Base-by-base conservation (phyloP, 2,329 filamentous ascomycete species). In the Cladosporium colombiae region DNA sequence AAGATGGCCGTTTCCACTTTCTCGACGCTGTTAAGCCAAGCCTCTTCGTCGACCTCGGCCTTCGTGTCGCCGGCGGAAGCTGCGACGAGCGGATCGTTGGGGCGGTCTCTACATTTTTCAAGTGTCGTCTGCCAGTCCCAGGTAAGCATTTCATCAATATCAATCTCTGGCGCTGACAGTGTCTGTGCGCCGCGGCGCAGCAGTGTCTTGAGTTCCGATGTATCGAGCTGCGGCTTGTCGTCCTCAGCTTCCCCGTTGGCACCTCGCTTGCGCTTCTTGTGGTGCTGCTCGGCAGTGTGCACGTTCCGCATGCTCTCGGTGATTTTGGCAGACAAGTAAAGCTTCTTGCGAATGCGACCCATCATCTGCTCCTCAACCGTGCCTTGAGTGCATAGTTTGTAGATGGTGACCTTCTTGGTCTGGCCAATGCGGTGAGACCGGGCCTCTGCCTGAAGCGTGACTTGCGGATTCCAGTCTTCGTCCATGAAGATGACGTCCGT, bases 331-430 rank as follows among this genome's bases (percentile, higher is more conserved):
- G 85, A 87, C 0, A 88, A 77, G 67, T 88, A 88, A 0, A 88
- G 77, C 74, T 88, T 89, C 78, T 88, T 88, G 7, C 81, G 79
- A n/a, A 86, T 83, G 1, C 84, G 77, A 0, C 83, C 80, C 73
- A 84, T 80, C 83, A 87, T 87, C 65, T 87, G 85, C 67, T 85
- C 83, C 67, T 87, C 85, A 0, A 87, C 83, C 0, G 85, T 87
- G 1, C 85, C 85, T 63, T 82, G 82, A 0, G 85, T 84, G 67
- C 83, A 84, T 0, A 87, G 75, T 68, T 85, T 85, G 73, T 86
- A 86, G 8, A 87, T 78, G 0, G 82, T 84, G 0, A 86, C 84
- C 16, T 81, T 80, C 63, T 82, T 78, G 0, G 79, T 84, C 70
- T 86, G 84, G 0, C 84, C 84, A 46, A 86, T 85, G 1, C 84